Base-by-base conservation (phyloP, 495 filamentous ascomycete species). In the Apodospora peruviana region DNA sequence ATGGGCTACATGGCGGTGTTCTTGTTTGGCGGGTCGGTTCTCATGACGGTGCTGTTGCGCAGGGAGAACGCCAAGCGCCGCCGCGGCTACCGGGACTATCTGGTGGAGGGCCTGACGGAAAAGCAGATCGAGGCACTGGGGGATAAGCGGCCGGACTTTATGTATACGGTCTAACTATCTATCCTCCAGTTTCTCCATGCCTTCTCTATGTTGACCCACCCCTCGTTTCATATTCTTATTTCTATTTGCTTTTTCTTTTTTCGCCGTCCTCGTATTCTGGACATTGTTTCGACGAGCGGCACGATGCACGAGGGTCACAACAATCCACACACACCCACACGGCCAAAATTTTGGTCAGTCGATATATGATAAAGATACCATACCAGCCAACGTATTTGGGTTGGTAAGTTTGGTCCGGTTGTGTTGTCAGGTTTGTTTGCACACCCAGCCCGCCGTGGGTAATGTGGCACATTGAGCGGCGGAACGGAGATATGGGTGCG, bases 71-170 rank as follows among this genome's bases (percentile, higher is more conserved):
- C 65, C 36, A 78, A 73, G 60, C 70, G 86, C 20, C 52, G 56
- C 5, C 57, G 59, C 2, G 91, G 91, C 0, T 75, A 86, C 60
- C 72, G 89, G 18, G 87, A 95, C 68, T 55, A 78, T 40, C 83
- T 73, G 78, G 67, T 83, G 7, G 77, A 79, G 48, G 85, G 84
- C 1, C 70, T 81, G 65, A 68, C 32, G 25, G 67, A 75, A 49
- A 66, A 71, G 45, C 80, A 90, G 66, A 69, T 82, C 21, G 80
- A 82, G 55, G 58, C 51, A 45, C 48, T 86, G 43, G 90, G 91
- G 4, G 91, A 96, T 64, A 65, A 57, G 60, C 73, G 82, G 58
- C 88, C 87, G 2, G 84, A 89, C 61, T 95, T 95, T 58, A 64
- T 87, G 2, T 95, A 94, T 60, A 91, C 81, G 2, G 45, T 55